phyloP scores from a whole-genome alignment of 2,329 filamentous ascomycete genomes.

The Arthroderma sp. region DNA sequence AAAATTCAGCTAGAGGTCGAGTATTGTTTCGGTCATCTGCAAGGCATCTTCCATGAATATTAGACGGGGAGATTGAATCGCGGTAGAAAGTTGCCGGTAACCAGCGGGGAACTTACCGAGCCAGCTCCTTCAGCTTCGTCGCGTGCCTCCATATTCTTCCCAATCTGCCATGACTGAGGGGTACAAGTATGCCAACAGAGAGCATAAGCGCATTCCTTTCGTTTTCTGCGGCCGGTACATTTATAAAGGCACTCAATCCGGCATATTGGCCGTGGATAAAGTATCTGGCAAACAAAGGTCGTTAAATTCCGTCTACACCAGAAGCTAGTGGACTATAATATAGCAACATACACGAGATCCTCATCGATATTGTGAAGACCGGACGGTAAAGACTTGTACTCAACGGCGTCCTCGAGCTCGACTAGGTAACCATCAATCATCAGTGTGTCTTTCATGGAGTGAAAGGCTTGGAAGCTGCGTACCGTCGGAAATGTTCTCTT shows the following conservation, averaged over 20 bases:
- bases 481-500: constrained; percentile 55
- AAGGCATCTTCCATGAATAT: constrained; percentile 31
- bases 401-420: constrained; percentile 68
- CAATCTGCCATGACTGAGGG: constrained; percentile 68
- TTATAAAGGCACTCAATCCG: constrained; percentile 83
- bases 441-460: not conserved
- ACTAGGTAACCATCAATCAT: constrained; percentile 23
- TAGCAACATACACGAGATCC: constrained; percentile 51
- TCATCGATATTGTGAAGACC: constrained; percentile 78
- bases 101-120: constrained; percentile 39
- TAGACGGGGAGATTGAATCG: too few relatives aligned
- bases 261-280: constrained; percentile 78
- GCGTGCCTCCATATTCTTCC: constrained; percentile 86
- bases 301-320: constrained; percentile 4
- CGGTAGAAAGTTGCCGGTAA: constrained; percentile 8
- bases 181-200: constrained; percentile 78
- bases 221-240: constrained; percentile 62
- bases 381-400: constrained; percentile 92
- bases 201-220: constrained; percentile 85
- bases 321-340: not conserved
- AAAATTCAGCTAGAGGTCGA: constrained; percentile 61
- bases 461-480: constrained; percentile 21
- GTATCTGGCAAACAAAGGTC: constrained; percentile 46
- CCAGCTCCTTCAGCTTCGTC: constrained; percentile 58
- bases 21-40: constrained; percentile 53